Evolutionary conservation across 2,329 filamentous ascomycete species (phyloP).

Genomic region (Conoideocrella luteorostrata): DNA sequence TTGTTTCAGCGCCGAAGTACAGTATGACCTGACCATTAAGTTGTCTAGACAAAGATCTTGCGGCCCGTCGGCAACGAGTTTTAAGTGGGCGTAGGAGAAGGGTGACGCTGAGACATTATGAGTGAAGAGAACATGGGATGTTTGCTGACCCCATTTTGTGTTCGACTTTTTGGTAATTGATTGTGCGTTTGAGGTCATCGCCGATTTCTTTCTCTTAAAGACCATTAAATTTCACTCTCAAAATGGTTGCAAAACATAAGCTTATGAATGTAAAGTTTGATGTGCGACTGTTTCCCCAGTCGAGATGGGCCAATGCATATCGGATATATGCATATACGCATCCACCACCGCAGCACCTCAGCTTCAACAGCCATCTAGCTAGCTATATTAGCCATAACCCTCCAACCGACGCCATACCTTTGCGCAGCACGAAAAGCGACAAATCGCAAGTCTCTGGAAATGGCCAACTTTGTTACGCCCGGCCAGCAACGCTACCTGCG

Average conservation of each 20-base stretch:
- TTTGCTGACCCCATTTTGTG: constrained; percentile 25
- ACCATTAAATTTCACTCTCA: too few relatives aligned
- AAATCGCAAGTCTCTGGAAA: background rate
- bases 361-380: too few relatives aligned
- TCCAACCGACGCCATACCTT: too few relatives aligned
- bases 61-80: constrained; percentile 32
- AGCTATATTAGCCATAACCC: too few relatives aligned
- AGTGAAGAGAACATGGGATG: constrained; percentile 42
- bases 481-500: constrained; percentile 79
- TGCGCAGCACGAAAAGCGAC: too few relatives aligned
- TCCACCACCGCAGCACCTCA: background rate
- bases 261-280: too few relatives aligned
- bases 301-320: constrained; percentile 3
- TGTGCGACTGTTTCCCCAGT: background rate
- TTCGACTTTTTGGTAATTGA: background rate
- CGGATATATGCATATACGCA: constrained; percentile 8
- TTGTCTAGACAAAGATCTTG: constrained; percentile 42
- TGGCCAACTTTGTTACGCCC: constrained; percentile 59
- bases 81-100: constrained; percentile 52
- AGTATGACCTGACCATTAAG: constrained; percentile 56
- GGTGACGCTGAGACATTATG: constrained; percentile 45
- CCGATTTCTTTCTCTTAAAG: background rate
- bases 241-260: too few relatives aligned
- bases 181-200: background rate
- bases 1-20: constrained; percentile 56